phyloP scores from a whole-genome alignment of 2,329 filamentous ascomycete species.

The Sphaerulina populicola region DNA sequence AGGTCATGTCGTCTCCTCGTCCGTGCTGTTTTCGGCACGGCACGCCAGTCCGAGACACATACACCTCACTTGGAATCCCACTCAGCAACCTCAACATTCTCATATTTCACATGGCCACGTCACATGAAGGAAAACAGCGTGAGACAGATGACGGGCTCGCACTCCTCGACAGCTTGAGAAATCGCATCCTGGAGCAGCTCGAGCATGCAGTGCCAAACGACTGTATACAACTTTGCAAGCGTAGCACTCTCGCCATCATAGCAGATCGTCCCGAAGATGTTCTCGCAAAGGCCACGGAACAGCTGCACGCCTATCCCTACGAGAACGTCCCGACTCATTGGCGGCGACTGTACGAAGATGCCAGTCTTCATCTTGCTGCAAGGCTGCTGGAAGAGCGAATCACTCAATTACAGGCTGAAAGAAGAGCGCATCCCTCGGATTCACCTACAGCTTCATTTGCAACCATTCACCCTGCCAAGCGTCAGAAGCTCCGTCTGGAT shows the following conservation, averaged over 20 bases:
- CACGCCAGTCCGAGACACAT: too few species aligned
- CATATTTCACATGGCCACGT: background rate
- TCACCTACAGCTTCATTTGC: background rate
- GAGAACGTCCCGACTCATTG: constrained; percentile 59
- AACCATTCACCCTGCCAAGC: background rate
- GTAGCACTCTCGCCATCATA: constrained; percentile 35
- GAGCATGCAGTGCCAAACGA: constrained; percentile 19
- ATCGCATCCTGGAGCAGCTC: constrained; percentile 9
- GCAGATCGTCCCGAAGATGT: constrained; percentile 43
- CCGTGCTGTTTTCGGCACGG: too few species aligned
- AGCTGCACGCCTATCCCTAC: constrained; percentile 63
- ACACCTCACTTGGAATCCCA: too few species aligned
- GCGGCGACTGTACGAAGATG: constrained; percentile 64
- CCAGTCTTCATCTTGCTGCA: constrained; percentile 56
- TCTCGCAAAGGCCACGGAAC: constrained; percentile 52
- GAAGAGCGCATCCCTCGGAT: too few species aligned
- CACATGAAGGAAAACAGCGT: background rate
- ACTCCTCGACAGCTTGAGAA: background rate
- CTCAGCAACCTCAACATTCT: too few species aligned
- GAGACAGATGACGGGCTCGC: background rate
- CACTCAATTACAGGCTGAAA: background rate
- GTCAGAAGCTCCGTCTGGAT: background rate
- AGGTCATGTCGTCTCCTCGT: too few species aligned
- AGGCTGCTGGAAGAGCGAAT: constrained; percentile 14
- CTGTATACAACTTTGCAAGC: constrained; percentile 37